Evolutionary conservation across 2,329 filamentous ascomycete genomes (phyloP), one percentile per base, ranked within the genome.

Genomic region (Aureobasidium sp.): DNA sequence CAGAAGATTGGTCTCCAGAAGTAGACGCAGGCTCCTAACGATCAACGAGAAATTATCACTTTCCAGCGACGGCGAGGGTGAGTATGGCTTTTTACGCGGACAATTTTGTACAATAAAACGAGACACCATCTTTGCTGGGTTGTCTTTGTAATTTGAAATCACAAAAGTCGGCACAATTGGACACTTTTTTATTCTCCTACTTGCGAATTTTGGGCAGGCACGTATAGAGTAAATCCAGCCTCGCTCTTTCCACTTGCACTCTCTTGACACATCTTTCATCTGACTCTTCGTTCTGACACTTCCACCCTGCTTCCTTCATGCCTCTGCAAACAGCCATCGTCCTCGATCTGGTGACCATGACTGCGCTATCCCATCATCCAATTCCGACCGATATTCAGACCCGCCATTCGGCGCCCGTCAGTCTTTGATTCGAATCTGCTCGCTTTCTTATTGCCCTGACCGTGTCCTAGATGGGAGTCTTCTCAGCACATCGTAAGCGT

Each of bases 1-100:
- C 78, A 75, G 74, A 83, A 82, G 74, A 74, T 85, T 65, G 81
- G 82, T 52, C 72, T 84, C 64, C 78, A 77, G 72, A 80, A 79
- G 70, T 80, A 80, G 68, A 47, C 26, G 15, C 20, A 8, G 23
- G 42, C 52, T 29, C 48, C 55, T 53, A 26, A 51, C 55, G 47
- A 50, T 51, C 37, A 50, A 60, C 46, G 57, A 60, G 44, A 50
- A 32, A 50, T 23, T 39, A 48, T 27, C 17, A 50, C 44, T 60
- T 60, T 58, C 23, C 41, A 46, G 42, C 39, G 53, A 57, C 41
- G 39, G 53, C 27, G 53, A 59, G 32, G 44, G 15, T 32, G 44
- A 37, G 42, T 37, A 34, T 48, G 42, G 34, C 41, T 26, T 41
- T 57, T 42, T 36, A 26, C 41, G 41, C 20, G 34, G 37, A 48